These are phyloP conservation scores for Colletotrichum lini DNA, from an alignment of 2,329 filamentous ascomycete species.

Conservation along the genomic window DNA sequence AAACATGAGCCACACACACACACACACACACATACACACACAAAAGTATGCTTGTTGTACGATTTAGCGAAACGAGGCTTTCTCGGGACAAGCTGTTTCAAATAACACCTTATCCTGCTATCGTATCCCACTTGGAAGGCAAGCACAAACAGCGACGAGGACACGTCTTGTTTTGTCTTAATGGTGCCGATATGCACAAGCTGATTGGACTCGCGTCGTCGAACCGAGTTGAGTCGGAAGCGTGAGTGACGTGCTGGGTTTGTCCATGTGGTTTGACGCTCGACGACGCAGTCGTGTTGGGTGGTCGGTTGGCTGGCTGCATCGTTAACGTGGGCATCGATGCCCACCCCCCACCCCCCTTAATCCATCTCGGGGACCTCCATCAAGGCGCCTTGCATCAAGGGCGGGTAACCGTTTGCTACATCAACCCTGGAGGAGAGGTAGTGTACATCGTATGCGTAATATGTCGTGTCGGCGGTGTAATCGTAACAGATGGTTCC, in stretches of 20 bases:
- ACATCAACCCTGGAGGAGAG: background rate
- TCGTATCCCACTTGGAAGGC: background rate
- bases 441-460: background rate
- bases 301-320: background rate
- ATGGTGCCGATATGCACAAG: too few relatives aligned
- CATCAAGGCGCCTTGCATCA: background rate
- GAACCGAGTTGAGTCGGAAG: background rate
- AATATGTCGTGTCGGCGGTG: too few relatives aligned
- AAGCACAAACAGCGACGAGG: constrained; percentile 9
- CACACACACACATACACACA: too few relatives aligned
- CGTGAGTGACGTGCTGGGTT: background rate
- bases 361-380: background rate
- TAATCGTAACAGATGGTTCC: background rate
- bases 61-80: constrained; percentile 20
- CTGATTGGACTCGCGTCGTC: background rate
- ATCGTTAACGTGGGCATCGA: background rate
- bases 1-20: constrained; percentile 17
- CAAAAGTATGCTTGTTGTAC: constrained; percentile 24
- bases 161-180: background rate
- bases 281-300: background rate
- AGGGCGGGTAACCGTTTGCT: constrained; percentile 13
- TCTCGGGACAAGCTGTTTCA: constrained; percentile 35
- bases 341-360: background rate
- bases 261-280: background rate
- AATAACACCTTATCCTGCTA: background rate